Percentiles rank a stretch among this genome's conserved stretches.
Evolutionary conservation across 1,284 basidiomycete species (phyloP).

Genomic region (Trametes polyzona): DNA sequence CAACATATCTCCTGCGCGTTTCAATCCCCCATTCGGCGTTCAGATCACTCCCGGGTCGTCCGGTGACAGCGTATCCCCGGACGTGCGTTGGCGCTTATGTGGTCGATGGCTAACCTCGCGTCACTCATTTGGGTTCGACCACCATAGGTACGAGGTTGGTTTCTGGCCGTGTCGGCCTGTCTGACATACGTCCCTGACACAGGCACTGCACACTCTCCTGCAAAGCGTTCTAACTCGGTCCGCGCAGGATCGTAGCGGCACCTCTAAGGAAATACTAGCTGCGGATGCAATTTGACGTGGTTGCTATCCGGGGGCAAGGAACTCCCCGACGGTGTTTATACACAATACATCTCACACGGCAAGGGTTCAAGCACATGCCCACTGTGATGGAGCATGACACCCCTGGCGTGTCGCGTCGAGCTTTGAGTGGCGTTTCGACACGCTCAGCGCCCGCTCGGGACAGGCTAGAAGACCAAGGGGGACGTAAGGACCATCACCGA

Average conservation of each 20-base stretch:
- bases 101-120: too few species aligned
- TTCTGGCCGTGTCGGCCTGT: not conserved
- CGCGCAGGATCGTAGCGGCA: not conserved
- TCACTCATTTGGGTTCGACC: not conserved
- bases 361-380: conserved; percentile 1
- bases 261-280: not conserved
- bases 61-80: not conserved
- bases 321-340: not conserved
- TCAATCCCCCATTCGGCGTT: not conserved
- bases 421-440: conserved; percentile 1
- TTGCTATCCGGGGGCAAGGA: not conserved
- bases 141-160: not conserved
- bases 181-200: not conserved
- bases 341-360: not conserved
- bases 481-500: too few species aligned
- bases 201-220: not conserved
- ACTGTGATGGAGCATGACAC: not conserved
- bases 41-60: not conserved
- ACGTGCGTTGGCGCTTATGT: not conserved
- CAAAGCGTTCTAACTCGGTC: not conserved
- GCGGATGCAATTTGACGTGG: not conserved
- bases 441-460: not conserved
- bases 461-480: not conserved
- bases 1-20: not conserved
- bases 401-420: too few species aligned